A percentile compares a stretch with the other conserved stretches of the same genome.
Conservation (phyloP, 495 filamentous ascomycete genomes). For the Aspergillus egyptiacus region DNA sequence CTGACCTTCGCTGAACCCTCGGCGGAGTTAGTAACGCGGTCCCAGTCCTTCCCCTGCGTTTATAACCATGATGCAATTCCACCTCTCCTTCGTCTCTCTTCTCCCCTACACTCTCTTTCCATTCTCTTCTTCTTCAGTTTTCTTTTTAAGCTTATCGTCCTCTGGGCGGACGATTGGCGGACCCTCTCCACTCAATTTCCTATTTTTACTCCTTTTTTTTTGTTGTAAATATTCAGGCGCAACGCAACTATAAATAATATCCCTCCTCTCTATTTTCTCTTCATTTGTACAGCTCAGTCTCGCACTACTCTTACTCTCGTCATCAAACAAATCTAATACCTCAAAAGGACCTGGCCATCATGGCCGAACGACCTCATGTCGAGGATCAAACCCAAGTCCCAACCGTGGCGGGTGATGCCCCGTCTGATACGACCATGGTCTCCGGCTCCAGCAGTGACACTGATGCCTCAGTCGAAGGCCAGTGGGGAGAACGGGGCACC, state of each 20-base stretch:
- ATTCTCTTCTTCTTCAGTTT: neutral
- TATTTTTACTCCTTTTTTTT: neutral
- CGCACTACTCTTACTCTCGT: no score
- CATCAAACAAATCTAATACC: neutral
- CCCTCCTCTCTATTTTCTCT: neutral
- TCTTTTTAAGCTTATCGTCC: neutral
- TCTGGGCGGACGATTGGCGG: neutral
- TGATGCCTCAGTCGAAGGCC: slow-evolving; percentile 42
- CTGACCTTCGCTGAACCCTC: neutral
- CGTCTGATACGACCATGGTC: slow-evolving; percentile 13
- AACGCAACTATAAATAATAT: slow-evolving; percentile 4
- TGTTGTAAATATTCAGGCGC: slow-evolving; percentile 3
- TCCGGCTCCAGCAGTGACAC: slow-evolving; percentile 18
- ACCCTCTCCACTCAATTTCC: slow-evolving; percentile 2
- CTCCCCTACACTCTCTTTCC: neutral
- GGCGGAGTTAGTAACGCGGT: slow-evolving; percentile 7
- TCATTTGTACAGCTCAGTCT: neutral
- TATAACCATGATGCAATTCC: slow-evolving; percentile 3
- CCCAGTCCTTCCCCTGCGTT: slow-evolving; percentile 3
- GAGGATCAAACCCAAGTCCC: neutral
- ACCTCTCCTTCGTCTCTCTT: neutral
- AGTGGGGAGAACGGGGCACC: slow-evolving; percentile 74
- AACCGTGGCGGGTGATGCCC: neutral
- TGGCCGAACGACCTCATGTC: neutral
- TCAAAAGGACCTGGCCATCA: neutral